phyloP scores from a whole-genome alignment of 192 early-diverging fungal genomes.

The Coemansia sp. region DNA sequence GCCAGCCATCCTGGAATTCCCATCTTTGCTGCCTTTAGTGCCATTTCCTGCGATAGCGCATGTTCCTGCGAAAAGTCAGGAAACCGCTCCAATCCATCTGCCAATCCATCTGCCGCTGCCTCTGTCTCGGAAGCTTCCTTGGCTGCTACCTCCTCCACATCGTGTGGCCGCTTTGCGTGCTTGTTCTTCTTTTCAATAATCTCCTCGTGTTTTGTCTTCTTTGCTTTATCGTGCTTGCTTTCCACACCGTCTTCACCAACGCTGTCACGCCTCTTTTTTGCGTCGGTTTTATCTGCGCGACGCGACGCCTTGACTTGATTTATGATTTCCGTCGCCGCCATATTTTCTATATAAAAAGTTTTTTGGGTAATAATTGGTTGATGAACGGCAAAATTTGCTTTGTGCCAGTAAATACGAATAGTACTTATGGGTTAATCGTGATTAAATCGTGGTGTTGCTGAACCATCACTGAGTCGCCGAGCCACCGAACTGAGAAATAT shows the following conservation, averaged over 20 bases:
- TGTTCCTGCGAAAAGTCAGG: slow-evolving; percentile 49
- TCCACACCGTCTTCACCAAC: not conserved
- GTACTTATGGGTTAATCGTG: too few relatives aligned
- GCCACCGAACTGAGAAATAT: too few relatives aligned
- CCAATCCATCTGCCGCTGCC: not conserved
- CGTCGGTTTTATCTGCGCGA: not conserved
- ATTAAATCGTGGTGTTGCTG: too few relatives aligned
- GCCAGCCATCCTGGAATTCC: slow-evolving; percentile 90
- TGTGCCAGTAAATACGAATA: too few relatives aligned
- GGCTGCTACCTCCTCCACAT: not conserved
- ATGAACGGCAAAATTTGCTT: too few relatives aligned
- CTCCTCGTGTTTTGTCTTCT: slow-evolving; percentile 5
- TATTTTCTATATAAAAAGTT: not conserved
- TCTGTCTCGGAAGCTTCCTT: not conserved
- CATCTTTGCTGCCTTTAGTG: slow-evolving; percentile 45
- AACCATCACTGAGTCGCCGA: too few relatives aligned
- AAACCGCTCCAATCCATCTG: slow-evolving; percentile 37
- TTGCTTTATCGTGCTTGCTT: not conserved
- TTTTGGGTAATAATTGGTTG: too few relatives aligned
- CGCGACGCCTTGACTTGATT: not conserved
- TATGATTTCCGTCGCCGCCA: not conserved
- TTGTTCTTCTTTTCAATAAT: slow-evolving; percentile 11
- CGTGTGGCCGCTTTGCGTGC: not conserved
- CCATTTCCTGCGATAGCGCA: slow-evolving; percentile 19
- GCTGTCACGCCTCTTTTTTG: not conserved